A percentile compares a stretch with the other conserved stretches of the same genome.
Evolutionary conservation across 106 monocot species (phyloP).

Genomic region (Dendrobium catenatum): DNA sequence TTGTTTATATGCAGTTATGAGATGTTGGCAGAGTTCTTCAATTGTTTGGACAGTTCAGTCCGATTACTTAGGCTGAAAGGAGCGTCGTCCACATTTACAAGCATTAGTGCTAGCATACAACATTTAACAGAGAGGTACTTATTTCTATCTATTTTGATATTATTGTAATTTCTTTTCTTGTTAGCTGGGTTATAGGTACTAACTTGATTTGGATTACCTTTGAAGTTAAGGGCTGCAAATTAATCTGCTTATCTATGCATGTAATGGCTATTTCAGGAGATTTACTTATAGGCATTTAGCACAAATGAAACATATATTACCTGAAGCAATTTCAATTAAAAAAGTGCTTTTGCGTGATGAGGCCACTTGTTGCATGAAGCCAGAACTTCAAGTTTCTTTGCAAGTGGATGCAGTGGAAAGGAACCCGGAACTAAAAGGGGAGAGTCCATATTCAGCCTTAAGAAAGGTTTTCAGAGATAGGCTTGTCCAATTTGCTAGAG

Average conservation of each 20-base stretch:
- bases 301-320: constrained; percentile 48
- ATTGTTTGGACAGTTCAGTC: constrained; percentile 52
- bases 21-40: constrained; percentile 52
- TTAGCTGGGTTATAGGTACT: background rate
- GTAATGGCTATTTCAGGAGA: constrained; percentile 22
- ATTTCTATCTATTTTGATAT: background rate
- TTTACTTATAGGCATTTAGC: constrained; percentile 56
- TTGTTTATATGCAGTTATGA: constrained; percentile 36
- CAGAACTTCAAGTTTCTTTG: constrained; percentile 48
- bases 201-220: background rate
- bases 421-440: constrained; percentile 19
- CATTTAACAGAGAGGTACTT: constrained; percentile 41
- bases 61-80: constrained; percentile 51
- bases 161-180: background rate
- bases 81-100: constrained; percentile 32
- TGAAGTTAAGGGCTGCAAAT: background rate
- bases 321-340: constrained; percentile 55
- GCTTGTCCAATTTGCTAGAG: constrained; percentile 5
- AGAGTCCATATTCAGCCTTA: constrained; percentile 30
- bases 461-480: constrained; percentile 48
- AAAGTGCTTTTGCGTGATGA: constrained; percentile 59
- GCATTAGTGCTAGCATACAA: constrained; percentile 41
- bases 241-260: background rate
- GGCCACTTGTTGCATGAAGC: constrained; percentile 54
- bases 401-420: constrained; percentile 23